These are phyloP conservation scores for Trypanosoma lewisi DNA, from an alignment of 208 protist genomes.

Conservation along the genomic window DNA sequence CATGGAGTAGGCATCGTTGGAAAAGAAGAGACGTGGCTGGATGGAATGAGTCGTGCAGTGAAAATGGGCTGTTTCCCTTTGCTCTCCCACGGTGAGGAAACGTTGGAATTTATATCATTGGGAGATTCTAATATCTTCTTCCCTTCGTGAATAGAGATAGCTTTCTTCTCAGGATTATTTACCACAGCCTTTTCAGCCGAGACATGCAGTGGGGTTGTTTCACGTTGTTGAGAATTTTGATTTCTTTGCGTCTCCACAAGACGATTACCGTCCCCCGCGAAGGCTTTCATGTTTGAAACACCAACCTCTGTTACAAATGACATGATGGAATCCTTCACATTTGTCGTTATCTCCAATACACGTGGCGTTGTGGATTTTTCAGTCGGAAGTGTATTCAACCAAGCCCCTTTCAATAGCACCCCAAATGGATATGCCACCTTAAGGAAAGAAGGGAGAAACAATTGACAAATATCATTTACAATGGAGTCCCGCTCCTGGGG, in stretches of 20 bases:
- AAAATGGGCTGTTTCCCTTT: slow-evolving; percentile 3
- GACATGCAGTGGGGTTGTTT: not conserved
- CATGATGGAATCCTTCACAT: slow-evolving; percentile 15
- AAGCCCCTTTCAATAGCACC: slow-evolving; percentile 39
- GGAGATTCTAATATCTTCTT: not conserved
- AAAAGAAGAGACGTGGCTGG: not conserved
- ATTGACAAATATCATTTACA: slow-evolving; percentile 44
- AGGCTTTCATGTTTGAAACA: not conserved
- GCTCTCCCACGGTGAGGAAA: slow-evolving; percentile 20
- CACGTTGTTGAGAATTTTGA: not conserved
- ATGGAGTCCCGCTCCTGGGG: slow-evolving; percentile 14
- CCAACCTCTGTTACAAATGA: not conserved
- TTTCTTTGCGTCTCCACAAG: not conserved
- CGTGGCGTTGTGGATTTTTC: not conserved
- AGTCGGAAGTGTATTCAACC: slow-evolving; percentile 12
- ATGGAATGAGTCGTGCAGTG: slow-evolving; percentile 9
- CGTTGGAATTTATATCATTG: not conserved
- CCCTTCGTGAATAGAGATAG: not conserved
- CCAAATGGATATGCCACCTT: slow-evolving; percentile 39
- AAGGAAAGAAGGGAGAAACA: slow-evolving; percentile 47
- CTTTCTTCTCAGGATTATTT: not conserved
- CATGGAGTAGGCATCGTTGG: slow-evolving; percentile 5
- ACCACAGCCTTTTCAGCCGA: not conserved
- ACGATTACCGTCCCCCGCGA: slow-evolving; percentile 4
- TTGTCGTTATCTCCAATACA: slow-evolving; percentile 7